phyloP scores from a whole-genome alignment of 208 protist genomes.

The Phytomonas sp. region DNA sequence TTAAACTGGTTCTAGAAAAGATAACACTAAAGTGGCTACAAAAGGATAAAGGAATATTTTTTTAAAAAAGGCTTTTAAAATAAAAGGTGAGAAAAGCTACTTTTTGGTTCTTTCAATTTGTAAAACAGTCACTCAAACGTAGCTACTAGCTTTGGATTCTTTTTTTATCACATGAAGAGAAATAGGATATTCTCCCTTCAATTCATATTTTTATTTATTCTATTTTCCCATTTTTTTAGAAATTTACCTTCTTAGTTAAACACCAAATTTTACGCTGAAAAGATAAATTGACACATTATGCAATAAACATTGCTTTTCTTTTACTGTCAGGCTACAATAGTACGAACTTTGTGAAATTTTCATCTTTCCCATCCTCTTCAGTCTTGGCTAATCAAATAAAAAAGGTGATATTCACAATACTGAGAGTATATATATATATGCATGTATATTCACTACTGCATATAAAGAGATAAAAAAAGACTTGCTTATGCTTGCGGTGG shows the following conservation, averaged over 20 bases:
- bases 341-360: slow-evolving; percentile 2
- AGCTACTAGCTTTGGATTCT: background rate
- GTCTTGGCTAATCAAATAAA: background rate
- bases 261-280: slow-evolving; percentile 4
- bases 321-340: slow-evolving; percentile 4
- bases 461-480: background rate
- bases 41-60: background rate
- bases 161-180: slow-evolving; percentile 2
- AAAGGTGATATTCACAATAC: background rate
- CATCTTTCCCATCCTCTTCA: background rate
- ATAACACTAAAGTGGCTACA: background rate
- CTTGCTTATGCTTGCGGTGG: slow-evolving; percentile 5
- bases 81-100: background rate
- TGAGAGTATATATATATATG: background rate
- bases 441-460: background rate
- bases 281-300: slow-evolving; percentile 3
- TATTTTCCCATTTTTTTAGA: slow-evolving; percentile 15
- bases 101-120: background rate
- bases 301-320: background rate
- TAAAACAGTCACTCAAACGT: background rate
- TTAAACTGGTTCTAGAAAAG: background rate
- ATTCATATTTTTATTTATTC: background rate
- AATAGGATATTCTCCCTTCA: background rate
- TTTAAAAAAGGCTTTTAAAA: slow-evolving; percentile 1
- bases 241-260: slow-evolving; percentile 3